These are phyloP conservation scores for Tripterygium wilfordii DNA, from an alignment of 177 flowering plant genomes.

Conservation along the genomic window DNA sequence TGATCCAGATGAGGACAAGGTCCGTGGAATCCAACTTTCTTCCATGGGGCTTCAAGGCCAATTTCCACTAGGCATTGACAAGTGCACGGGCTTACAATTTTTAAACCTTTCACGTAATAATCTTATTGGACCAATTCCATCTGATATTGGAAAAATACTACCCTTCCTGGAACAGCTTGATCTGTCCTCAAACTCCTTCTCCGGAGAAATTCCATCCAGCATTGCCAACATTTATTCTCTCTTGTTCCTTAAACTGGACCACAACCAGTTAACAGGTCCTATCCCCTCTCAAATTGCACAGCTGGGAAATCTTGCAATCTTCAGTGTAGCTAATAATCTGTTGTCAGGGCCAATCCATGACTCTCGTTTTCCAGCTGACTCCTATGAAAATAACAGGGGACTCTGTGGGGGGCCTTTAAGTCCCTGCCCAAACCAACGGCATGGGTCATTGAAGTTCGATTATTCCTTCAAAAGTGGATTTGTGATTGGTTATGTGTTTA, in stretches of 20 bases:
- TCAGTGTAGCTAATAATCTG: constrained; percentile 5
- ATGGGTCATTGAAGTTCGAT: neutral
- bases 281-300: constrained; percentile 1
- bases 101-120: constrained; percentile 1
- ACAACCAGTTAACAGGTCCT: constrained; percentile 3
- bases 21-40: neutral
- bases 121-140: constrained; percentile 2
- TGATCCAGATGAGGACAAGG: neutral
- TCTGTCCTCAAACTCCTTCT: constrained; percentile 4
- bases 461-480: constrained; percentile 3
- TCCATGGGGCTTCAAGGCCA: constrained; percentile 2
- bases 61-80: neutral
- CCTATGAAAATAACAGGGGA: constrained; percentile 14
- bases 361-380: neutral
- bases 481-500: constrained; percentile 1
- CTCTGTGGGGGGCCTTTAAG: constrained; percentile 35
- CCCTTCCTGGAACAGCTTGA: neutral
- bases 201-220: constrained; percentile 2
- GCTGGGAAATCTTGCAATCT: neutral
- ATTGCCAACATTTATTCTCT: neutral
- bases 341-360: neutral
- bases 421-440: neutral
- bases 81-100: neutral
- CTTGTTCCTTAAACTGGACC: neutral
- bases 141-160: neutral